Evolutionary conservation across 352 stramenopile species (phyloP), one percentile per base, ranked within the genome.

Genomic region (Pilasporangium apinafurcum): DNA sequence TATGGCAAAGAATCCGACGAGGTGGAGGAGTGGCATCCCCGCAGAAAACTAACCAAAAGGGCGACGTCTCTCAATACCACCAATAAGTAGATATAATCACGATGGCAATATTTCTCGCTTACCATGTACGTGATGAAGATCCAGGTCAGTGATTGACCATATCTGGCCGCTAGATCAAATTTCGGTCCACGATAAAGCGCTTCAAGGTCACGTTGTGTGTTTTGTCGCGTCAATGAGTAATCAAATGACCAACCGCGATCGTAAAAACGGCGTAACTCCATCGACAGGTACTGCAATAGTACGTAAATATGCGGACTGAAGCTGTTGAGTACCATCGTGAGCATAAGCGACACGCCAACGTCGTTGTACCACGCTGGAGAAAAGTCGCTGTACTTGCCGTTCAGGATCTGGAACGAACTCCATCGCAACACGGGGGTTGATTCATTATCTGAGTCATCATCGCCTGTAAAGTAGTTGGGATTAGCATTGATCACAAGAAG

Each of bases 41-140:
- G 76, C 76, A 14, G 80, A 92, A 36, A 92, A 89, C 73, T 91
- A 26, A n/a, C n/a, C n/a, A n/a, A n/a, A n/a, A n/a, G n/a, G n/a
- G n/a, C n/a, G n/a, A n/a, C n/a, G n/a, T n/a, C n/a, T 40, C 35
- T 40, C 35, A 40, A 56, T 16, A 50, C 7, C 29, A n/a, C 10
- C 6, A 13, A 5, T 38, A 9, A 39, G n/a, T n/a, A n/a, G 18
- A 3, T 35, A 6, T 2, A 32, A 4, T 2, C 28, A 28, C 24
- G 32, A 37, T 1, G 27, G 20, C 20, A 13, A 3, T 33, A 28
- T 16, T 4, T 2, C 20, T 13, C 16, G 37, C 64, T 26, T 51
- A 88, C 79, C 59, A 88, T 51, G 33, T 88, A 88, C 8, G 70
- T 84, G 40, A 88, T 86, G 61, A 92, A 92, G 37, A 88, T 76